Conservation (phyloP, 1,284 basidiomycete species). For the Tilletia setariae region DNA sequence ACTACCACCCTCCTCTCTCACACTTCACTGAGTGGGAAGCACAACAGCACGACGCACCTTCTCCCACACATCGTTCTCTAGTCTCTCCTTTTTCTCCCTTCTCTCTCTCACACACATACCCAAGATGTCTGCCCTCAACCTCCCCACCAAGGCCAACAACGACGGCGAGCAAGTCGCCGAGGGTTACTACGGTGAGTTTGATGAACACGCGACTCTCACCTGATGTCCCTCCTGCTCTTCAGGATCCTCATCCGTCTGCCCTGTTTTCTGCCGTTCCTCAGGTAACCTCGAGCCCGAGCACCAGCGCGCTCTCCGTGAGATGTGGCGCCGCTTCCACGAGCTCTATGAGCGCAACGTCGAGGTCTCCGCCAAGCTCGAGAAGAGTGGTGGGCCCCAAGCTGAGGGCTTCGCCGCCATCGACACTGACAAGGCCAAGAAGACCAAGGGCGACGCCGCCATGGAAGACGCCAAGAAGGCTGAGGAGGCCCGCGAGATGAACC, state of each 20-base stretch:
- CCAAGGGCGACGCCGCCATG: slow-evolving; percentile 50
- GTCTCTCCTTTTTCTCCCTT: not conserved
- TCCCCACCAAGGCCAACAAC: slow-evolving; percentile 33
- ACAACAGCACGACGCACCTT: not conserved
- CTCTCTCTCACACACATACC: not conserved
- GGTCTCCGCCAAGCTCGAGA: slow-evolving; percentile 40
- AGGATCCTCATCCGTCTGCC: not conserved
- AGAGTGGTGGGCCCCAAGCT: slow-evolving; percentile 24
- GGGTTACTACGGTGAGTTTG: slow-evolving; percentile 41
- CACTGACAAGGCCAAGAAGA: slow-evolving; percentile 40
- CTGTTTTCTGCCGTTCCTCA: slow-evolving; percentile 11
- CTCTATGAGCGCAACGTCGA: slow-evolving; percentile 46
- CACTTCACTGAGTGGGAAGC: slow-evolving; percentile 13
- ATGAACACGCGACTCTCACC: not conserved
- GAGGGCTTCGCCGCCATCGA: slow-evolving; percentile 29
- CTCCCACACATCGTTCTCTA: not conserved
- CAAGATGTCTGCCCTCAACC: slow-evolving; percentile 12
- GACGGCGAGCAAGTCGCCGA: slow-evolving; percentile 44
- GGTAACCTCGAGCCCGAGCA: slow-evolving; percentile 48
- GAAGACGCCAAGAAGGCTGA: slow-evolving; percentile 47
- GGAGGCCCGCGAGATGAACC: slow-evolving; percentile 46
- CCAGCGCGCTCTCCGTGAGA: slow-evolving; percentile 40
- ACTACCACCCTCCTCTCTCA: not conserved
- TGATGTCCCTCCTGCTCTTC: not conserved
- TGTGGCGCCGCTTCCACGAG: slow-evolving; percentile 42